A percentile compares a stretch with the other conserved stretches of the same genome.
phyloP scores from a whole-genome alignment of 306 rosid genomes.

The Lathyrus aphaca region DNA sequence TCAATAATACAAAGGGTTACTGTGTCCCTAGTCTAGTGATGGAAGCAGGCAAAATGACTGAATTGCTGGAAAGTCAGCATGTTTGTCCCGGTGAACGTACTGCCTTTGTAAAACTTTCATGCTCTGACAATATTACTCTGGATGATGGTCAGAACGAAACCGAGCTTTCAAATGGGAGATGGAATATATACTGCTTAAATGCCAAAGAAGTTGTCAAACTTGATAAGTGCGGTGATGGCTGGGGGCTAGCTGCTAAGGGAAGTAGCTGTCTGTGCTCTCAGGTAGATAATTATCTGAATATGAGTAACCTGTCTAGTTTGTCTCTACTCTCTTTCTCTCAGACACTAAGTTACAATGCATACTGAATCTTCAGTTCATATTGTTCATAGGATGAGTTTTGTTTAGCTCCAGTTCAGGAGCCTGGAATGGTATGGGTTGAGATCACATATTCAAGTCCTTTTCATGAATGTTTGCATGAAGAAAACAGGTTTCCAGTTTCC shows the following conservation, averaged over 20 bases:
- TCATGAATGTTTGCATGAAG: constrained; percentile 52
- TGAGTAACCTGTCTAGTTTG: constrained; percentile 15
- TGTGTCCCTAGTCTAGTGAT: constrained; percentile 63
- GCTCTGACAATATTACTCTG: constrained; percentile 40
- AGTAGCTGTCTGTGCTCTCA: constrained; percentile 55
- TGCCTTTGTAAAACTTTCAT: constrained; percentile 54
- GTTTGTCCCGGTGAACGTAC: constrained; percentile 59
- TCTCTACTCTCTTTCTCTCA: constrained; percentile 31
- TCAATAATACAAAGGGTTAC: constrained; percentile 65
- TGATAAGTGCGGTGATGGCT: constrained; percentile 64
- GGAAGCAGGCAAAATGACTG: constrained; percentile 54
- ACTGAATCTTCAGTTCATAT: constrained; percentile 38
- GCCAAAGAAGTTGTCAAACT: constrained; percentile 63
- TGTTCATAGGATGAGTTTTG: constrained; percentile 65
- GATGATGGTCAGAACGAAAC: constrained; percentile 42
- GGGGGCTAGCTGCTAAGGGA: constrained; percentile 49
- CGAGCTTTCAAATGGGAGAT: constrained; percentile 39
- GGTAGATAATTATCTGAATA: constrained; percentile 49
- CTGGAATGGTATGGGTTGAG: constrained; percentile 77
- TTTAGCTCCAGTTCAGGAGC: constrained; percentile 74
- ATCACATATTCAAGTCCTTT: constrained; percentile 66
- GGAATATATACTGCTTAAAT: constrained; percentile 63
- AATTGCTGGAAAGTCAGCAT: constrained; percentile 42
- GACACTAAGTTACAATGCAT: constrained; percentile 21
- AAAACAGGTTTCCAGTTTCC: constrained; percentile 42